Evolutionary conservation across 192 early-diverging fungal species (phyloP).

Genomic region (Coemansia sp.): DNA sequence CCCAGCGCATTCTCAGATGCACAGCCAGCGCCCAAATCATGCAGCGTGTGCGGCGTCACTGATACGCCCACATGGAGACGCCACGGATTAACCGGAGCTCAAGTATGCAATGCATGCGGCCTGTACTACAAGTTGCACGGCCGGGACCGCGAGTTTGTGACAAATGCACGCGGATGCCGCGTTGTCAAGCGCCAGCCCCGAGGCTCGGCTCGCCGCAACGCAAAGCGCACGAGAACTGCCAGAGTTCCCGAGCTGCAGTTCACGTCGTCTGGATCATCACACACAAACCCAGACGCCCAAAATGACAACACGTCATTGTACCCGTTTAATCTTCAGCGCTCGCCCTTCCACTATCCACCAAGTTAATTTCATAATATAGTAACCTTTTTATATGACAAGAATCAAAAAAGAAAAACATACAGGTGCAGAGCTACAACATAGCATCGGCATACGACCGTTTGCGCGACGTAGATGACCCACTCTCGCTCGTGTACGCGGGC

Average conservation of each 20-base stretch:
- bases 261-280: neutral
- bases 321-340: neutral
- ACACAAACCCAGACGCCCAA: neutral
- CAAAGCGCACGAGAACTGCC: neutral
- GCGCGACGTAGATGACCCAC: constrained; percentile 13
- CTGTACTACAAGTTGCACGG: constrained; percentile 27
- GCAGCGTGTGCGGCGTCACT: constrained; percentile 6
- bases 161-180: constrained; percentile 7
- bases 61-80: constrained; percentile 34
- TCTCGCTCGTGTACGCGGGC: constrained; percentile 1
- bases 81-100: neutral
- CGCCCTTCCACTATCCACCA: no score
- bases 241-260: neutral
- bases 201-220: constrained; percentile 1
- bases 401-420: neutral
- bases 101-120: constrained; percentile 39
- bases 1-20: no score
- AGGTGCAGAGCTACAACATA: constrained; percentile 19
- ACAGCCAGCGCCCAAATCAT: neutral
- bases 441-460: constrained; percentile 47
- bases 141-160: constrained; percentile 7
- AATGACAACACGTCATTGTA: neutral
- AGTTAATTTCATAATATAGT: no score
- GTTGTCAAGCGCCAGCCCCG: constrained; percentile 28
- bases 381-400: no score